Evolutionary conservation across 345 rosid genomes (phyloP).

Genomic region (Brassica nigra): DNA sequence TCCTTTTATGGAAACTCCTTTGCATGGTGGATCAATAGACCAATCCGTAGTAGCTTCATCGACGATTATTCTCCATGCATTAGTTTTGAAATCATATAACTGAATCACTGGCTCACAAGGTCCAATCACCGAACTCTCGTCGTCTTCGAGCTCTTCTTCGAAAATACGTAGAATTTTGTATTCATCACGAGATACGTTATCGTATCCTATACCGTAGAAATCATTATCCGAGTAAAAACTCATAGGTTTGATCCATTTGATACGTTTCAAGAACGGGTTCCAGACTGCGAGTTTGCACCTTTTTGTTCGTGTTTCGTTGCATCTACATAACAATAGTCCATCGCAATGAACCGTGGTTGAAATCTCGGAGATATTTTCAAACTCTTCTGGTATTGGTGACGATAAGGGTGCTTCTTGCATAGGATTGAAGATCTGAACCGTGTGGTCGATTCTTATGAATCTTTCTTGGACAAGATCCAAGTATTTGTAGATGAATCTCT

Average conservation of each 20-base stretch:
- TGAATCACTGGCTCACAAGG: slow-evolving; percentile 19
- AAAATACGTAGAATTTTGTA: slow-evolving; percentile 35
- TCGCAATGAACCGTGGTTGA: slow-evolving; percentile 28
- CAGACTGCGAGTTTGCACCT: slow-evolving; percentile 26
- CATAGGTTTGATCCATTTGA: slow-evolving; percentile 32
- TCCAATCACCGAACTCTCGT: neutral
- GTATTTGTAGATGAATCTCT: slow-evolving; percentile 34
- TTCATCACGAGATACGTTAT: slow-evolving; percentile 19
- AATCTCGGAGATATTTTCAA: slow-evolving; percentile 5
- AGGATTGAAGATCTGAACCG: slow-evolving; percentile 26
- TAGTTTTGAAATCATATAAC: slow-evolving; percentile 18
- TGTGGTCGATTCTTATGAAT: slow-evolving; percentile 27
- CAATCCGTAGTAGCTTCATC: slow-evolving; percentile 22
- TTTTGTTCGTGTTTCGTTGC: slow-evolving; percentile 19
- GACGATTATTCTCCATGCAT: slow-evolving; percentile 21
- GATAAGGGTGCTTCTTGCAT: slow-evolving; percentile 17
- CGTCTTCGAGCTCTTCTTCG: slow-evolving; percentile 16
- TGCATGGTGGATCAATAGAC: slow-evolving; percentile 37
- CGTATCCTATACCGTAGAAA: slow-evolving; percentile 34
- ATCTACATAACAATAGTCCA: slow-evolving; percentile 32
- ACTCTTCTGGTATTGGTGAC: slow-evolving; percentile 26
- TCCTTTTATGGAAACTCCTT: slow-evolving; percentile 36
- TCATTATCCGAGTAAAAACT: slow-evolving; percentile 24
- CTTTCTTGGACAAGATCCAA: slow-evolving; percentile 35
- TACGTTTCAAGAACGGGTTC: slow-evolving; percentile 33